Evolutionary conservation across 2,329 filamentous ascomycete species (phyloP).

Genomic region (Colletotrichum lindemuthianum): DNA sequence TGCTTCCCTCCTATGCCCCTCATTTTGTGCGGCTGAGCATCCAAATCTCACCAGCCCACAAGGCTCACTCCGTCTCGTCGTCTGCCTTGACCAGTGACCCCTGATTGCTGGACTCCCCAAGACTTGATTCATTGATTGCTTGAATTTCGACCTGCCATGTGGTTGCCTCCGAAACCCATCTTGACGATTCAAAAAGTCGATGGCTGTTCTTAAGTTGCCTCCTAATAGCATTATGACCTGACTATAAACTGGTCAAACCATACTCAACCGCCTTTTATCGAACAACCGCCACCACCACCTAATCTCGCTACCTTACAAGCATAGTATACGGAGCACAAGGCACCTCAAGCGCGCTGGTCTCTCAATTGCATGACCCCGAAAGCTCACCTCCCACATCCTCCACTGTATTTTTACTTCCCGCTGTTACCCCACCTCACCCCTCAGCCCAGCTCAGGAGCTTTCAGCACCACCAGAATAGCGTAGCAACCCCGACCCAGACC

Average conservation of each 20-base stretch:
- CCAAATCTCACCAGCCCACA: constrained; percentile 31
- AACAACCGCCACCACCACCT: neutral
- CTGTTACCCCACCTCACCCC: constrained; percentile 35
- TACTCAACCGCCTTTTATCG: neutral
- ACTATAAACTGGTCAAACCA: neutral
- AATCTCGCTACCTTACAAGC: too few relatives aligned
- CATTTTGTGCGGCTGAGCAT: constrained; percentile 35
- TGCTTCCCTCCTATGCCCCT: constrained; percentile 33
- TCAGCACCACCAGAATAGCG: constrained; percentile 6
- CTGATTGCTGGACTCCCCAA: neutral
- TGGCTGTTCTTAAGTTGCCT: too few relatives aligned
- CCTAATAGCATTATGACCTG: too few relatives aligned
- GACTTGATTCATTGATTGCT: neutral
- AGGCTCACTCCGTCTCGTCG: constrained; percentile 28
- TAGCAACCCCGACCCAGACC: constrained; percentile 19
- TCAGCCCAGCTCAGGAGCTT: constrained; percentile 29
- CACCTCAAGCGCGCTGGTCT: too few relatives aligned
- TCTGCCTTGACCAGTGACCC: constrained; percentile 7
- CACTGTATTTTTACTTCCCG: constrained; percentile 19
- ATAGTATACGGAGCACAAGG: too few relatives aligned
- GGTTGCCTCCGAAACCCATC: constrained; percentile 12
- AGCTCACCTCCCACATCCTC: constrained; percentile 24
- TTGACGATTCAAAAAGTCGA: constrained; percentile 2
- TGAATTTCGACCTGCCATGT: constrained; percentile 1
- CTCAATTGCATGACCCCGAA: neutral